Conservation (phyloP, 2,329 filamentous ascomycete species). For the Monilinia fructicola region DNA sequence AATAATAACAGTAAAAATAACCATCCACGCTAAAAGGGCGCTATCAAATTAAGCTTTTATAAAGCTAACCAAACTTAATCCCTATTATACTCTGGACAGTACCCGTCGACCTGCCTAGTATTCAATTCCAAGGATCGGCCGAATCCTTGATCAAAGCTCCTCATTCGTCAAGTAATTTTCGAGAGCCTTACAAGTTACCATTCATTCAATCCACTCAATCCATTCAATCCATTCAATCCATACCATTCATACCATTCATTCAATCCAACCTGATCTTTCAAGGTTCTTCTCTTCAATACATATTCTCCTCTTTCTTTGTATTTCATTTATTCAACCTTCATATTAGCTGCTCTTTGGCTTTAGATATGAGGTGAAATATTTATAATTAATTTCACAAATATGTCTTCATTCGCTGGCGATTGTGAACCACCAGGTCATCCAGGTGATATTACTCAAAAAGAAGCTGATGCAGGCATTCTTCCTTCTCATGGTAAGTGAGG, state of each 20-base stretch:
- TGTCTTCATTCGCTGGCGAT: conserved; percentile 29
- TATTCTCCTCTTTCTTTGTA: neutral
- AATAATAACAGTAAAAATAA: too few species aligned
- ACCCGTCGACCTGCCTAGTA: too few species aligned
- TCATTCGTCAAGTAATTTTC: conserved; percentile 15
- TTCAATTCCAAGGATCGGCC: conserved; percentile 8
- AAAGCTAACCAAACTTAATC: conserved; percentile 8
- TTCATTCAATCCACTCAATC: too few species aligned
- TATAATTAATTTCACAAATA: conserved; percentile 22
- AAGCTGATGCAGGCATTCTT: conserved; percentile 44
- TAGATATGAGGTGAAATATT: conserved; percentile 24
- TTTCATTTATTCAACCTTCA: conserved; percentile 12
- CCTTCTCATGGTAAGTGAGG: conserved; percentile 48
- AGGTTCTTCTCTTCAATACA: neutral
- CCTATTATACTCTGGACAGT: too few species aligned
- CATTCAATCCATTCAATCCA: too few species aligned
- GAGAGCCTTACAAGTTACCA: conserved; percentile 10
- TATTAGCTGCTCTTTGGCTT: neutral
- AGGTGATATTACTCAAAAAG: conserved; percentile 34
- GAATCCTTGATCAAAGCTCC: conserved; percentile 18
- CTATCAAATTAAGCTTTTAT: conserved; percentile 22
- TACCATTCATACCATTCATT: neutral
- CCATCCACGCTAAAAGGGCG: conserved; percentile 19
- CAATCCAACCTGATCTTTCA: conserved; percentile 20
- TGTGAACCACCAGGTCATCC: conserved; percentile 29